These are phyloP conservation scores for Metarhizium rileyi DNA, from an alignment of 2,329 filamentous ascomycete genomes.

Conservation along the genomic window DNA sequence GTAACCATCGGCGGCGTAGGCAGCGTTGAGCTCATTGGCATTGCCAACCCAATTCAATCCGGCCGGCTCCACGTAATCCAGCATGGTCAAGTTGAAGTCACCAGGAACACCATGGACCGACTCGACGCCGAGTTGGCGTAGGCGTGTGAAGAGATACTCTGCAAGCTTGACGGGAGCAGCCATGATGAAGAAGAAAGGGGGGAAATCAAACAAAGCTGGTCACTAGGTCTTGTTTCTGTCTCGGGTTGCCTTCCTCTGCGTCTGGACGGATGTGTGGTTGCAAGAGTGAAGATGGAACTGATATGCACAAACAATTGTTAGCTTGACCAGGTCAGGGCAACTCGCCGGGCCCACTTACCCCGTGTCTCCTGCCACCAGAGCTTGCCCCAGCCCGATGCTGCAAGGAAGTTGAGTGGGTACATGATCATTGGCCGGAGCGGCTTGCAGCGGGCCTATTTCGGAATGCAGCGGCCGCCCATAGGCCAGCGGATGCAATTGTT, in stretches of 20 bases:
- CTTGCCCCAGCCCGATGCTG: no score
- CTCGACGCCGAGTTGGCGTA: slow-evolving; percentile 47
- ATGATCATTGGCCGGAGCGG: not conserved
- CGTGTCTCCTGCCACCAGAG: no score
- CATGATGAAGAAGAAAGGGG: slow-evolving; percentile 1
- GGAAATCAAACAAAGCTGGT: not conserved
- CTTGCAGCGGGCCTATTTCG: slow-evolving; percentile 2
- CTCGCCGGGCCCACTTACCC: not conserved
- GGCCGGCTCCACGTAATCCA: slow-evolving; percentile 27
- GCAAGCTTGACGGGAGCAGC: slow-evolving; percentile 7
- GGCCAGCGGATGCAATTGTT: not conserved
- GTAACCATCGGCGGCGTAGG: slow-evolving; percentile 49
- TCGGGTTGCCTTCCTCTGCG: not conserved
- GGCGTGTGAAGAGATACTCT: slow-evolving; percentile 47
- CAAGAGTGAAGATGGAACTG: not conserved
- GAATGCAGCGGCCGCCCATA: not conserved
- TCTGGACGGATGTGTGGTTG: not conserved
- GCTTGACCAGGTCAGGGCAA: not conserved
- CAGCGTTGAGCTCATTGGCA: slow-evolving; percentile 48
- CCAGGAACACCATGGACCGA: slow-evolving; percentile 44
- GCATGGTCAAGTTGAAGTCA: slow-evolving; percentile 28
- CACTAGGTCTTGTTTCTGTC: not conserved
- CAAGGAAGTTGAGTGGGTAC: no score
- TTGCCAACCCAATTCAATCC: slow-evolving; percentile 39
- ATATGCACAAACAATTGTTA: not conserved